A percentile compares a stretch with the other conserved stretches of the same genome.
These are phyloP conservation scores for Hippophae gyantsensis DNA, from an alignment of 306 rosid genomes.

Conservation along the genomic window DNA sequence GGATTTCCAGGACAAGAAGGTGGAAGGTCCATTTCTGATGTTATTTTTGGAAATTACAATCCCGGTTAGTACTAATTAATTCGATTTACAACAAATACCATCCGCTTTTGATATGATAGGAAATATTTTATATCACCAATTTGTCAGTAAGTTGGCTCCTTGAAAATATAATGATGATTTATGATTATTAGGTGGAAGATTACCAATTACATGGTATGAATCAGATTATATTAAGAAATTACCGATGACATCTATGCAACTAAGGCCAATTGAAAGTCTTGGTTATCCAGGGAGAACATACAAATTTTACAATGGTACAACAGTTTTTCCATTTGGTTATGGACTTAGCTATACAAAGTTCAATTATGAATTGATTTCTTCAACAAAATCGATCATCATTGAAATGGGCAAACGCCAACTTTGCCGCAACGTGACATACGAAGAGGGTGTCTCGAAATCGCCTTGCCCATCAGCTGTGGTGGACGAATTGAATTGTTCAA, in stretches of 20 bases:
- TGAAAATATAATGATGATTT: no score
- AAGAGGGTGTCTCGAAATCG: not conserved
- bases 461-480: not conserved
- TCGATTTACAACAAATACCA: no score
- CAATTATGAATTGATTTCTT: conserved; percentile 9
- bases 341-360: conserved; percentile 29
- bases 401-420: conserved; percentile 2
- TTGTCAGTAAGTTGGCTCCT: no score
- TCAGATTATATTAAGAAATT: conserved; percentile 15
- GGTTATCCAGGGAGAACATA: conserved; percentile 32
- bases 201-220: conserved; percentile 30
- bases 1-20: conserved; percentile 30
- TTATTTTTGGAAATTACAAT: conserved; percentile 20
- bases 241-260: conserved; percentile 26
- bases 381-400: conserved; percentile 6
- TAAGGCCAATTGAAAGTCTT: conserved; percentile 19
- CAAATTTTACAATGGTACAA: conserved; percentile 28
- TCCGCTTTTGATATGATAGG: no score
- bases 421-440: conserved; percentile 15
- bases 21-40: conserved; percentile 22
- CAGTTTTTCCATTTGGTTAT: conserved; percentile 25
- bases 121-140: no score
- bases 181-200: conserved; percentile 25
- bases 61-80: conserved; percentile 16
- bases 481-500: not conserved